Evolutionary conservation across 768 basidiomycete genomes (phyloP), one percentile per base, ranked within the genome.

Genomic region (Auricularia cornea): DNA sequence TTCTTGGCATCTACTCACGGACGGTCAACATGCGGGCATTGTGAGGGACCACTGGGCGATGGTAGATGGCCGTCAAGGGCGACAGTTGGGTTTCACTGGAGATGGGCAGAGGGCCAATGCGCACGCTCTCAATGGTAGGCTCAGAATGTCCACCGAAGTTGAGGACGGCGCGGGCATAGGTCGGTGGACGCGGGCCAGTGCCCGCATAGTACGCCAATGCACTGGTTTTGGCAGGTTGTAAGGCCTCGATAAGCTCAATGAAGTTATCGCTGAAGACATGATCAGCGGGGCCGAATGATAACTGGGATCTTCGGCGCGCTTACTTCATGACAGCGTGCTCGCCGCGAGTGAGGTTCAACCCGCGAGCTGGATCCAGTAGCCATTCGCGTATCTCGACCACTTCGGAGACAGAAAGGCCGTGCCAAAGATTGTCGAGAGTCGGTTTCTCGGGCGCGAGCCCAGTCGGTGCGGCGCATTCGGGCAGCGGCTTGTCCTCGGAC

Each of bases 71-170:
- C 18, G 72, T 79, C 63, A 83, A 71, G 20, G 71, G 72, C n/a
- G 73, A 69, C 59, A 86, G 72, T 2, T 48, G 69, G 4, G 83
- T 83, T 18, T 70, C 60, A 3, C 65, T 57, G 33, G 75, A 70
- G 23, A 83, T 68, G 3, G 85, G 84, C 10, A 87, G 73, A 1
- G 85, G 85, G 0, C 85, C 85, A 20, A 87, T 78, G 8, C 85
- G 72, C 67, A 85, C 84, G 66, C 85, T 83, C 62, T 72, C 75
- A 38, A 85, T 78, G n/a, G 72, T 68, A 11, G 83, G 82, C 12
- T 71, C 73, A 3, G 65, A 64, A 14, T 67, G 69, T 12, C 75
- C 75, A 29, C 82, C 83, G 68, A 83, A 79, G 65, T 83, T 79
- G 59, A 86, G 73, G 30, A 78, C 78, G n/a, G 81, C 81, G 60